Conservation (phyloP, 1,139 yeast genomes). For the Magnusiomyces paraingens region DNA sequence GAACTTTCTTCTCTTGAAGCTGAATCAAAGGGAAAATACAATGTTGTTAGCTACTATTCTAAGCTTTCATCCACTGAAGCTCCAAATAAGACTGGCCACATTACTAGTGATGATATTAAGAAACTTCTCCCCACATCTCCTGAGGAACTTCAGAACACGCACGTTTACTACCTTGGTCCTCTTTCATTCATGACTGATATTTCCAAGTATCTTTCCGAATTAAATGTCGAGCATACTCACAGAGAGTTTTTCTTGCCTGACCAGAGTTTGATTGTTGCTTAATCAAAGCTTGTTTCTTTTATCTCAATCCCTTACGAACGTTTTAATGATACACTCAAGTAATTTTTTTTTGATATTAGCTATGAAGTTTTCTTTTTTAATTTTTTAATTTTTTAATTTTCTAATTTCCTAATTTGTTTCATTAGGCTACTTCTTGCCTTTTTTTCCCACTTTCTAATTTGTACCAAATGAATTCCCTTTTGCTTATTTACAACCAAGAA, state of each 20-base stretch:
- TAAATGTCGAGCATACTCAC: slow-evolving; percentile 12
- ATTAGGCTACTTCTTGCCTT: too few relatives aligned
- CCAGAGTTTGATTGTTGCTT: slow-evolving; percentile 11
- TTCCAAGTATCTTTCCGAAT: slow-evolving; percentile 10
- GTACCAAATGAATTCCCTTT: too few relatives aligned
- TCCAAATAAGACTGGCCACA: slow-evolving; percentile 15
- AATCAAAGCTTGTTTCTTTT: background rate
- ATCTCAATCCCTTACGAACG: background rate
- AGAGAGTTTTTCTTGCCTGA: slow-evolving; percentile 17
- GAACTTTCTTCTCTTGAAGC: slow-evolving; percentile 17
- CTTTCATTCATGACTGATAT: slow-evolving; percentile 14
- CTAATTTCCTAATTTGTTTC: too few relatives aligned
- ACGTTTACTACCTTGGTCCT: slow-evolving; percentile 15
- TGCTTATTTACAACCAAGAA: too few relatives aligned
- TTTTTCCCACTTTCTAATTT: too few relatives aligned
- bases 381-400: too few relatives aligned
- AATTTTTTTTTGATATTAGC: too few relatives aligned
- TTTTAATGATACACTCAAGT: background rate
- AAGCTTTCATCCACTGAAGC: slow-evolving; percentile 1
- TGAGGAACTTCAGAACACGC: slow-evolving; percentile 1
- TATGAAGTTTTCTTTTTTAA: too few relatives aligned
- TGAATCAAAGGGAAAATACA: slow-evolving; percentile 18
- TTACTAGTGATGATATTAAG: slow-evolving; percentile 19
- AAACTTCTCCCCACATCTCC: slow-evolving; percentile 1
- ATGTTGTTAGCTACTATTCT: slow-evolving; percentile 20